phyloP scores from a whole-genome alignment of 202 grass and related monocot species.

The Eragrostis tef region DNA sequence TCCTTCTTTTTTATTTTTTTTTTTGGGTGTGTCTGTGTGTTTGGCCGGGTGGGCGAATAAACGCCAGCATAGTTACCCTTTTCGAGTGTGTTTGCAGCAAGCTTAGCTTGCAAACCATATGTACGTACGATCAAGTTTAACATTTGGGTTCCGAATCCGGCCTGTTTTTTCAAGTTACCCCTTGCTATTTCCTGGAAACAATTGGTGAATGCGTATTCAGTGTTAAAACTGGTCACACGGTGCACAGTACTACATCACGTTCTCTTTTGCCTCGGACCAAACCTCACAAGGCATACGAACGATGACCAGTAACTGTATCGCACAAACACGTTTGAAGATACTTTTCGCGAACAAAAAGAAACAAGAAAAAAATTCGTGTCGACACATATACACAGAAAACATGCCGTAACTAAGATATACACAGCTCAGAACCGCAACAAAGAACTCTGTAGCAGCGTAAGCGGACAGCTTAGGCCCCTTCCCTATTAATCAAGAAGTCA shows the following conservation, averaged over 20 bases:
- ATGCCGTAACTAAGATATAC: background rate
- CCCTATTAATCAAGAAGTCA: slow-evolving; percentile 16
- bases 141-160: background rate
- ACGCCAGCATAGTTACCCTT: background rate
- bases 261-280: background rate
- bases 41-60: no score
- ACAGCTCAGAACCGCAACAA: background rate
- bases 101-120: background rate
- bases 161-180: background rate
- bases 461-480: background rate
- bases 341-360: background rate
- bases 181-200: background rate
- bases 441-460: background rate
- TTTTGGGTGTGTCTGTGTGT: no score
- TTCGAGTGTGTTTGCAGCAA: background rate
- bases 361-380: background rate
- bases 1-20: no score
- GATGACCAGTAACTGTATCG: background rate
- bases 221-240: background rate
- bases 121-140: background rate
- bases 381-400: no score
- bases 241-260: background rate
- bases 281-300: background rate
- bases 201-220: background rate
- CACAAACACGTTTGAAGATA: background rate